Evolutionary conservation across 768 basidiomycete genomes (phyloP), one percentile per base, ranked within the genome.

Genomic region (Boletus reticuloceps): DNA sequence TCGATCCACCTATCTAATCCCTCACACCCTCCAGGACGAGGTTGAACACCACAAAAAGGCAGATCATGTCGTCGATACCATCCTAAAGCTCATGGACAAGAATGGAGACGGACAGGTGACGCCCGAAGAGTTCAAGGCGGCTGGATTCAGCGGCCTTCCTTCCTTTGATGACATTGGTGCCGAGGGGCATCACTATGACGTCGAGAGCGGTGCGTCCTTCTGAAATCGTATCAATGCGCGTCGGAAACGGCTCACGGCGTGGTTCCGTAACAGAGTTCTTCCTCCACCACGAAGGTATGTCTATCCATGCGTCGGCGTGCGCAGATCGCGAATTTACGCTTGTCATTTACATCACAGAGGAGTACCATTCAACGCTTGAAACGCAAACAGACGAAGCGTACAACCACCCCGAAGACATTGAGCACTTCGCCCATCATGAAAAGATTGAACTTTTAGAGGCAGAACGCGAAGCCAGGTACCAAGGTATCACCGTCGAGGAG

Each of bases 301-400:
- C 16, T 39, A 14, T 61, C 37, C 13, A 17, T n/a, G 38, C 19
- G 7, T 13, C 29, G 29, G 29, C 29, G 9, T 29, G 29, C 7
- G 29, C 29, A 19, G 1, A 5, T 3, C 17, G 43, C 34, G 12
- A 20, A 44, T 53, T 27, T 19, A 39, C 38, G 36, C n/a, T 14
- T 14, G 38, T 39, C n/a, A 39, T 14, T 19, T 37, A 12, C 32
- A 10, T 22, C 11, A 14, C 22, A 92, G 91, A 98, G 74, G 74
- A 91, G 73, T 97, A 80, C 78, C 97, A 99, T 73, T 88, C 86
- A 29, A 98, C 96, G 36, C 95, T 94, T 0, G 97, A 98, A 69
- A 98, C 96, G 0, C 97, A 98, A 71, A 94, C 94, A 0, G 95
- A 98, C 68, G 92, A 93, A 61, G 81, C 94, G 0, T 99, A 98